Percentiles rank a stretch among this genome's conserved stretches.
These are phyloP conservation scores for Metroxylon sagu DNA, from an alignment of 176 grass and related monocot genomes.

Conservation along the genomic window DNA sequence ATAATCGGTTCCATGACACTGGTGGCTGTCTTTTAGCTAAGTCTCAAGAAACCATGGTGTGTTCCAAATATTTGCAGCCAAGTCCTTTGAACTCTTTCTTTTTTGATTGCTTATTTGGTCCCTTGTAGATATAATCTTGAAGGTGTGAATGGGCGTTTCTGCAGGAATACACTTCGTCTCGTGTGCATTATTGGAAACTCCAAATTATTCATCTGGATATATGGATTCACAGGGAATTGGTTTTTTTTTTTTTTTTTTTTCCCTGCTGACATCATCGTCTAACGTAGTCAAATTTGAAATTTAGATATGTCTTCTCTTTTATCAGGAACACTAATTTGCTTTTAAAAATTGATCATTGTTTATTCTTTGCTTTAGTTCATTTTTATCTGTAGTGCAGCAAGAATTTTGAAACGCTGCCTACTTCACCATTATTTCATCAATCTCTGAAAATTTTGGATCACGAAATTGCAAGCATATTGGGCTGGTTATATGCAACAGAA, in stretches of 20 bases:
- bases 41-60: constrained; percentile 72
- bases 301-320: constrained; percentile 44
- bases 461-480: too few species aligned
- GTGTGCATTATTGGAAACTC: constrained; percentile 31
- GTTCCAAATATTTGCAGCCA: constrained; percentile 3
- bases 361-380: too few species aligned
- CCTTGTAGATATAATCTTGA: background rate
- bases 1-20: constrained; percentile 49
- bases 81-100: background rate
- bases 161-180: constrained; percentile 42
- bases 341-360: too few species aligned
- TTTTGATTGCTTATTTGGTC: background rate
- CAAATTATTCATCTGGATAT: constrained; percentile 39
- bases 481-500: too few species aligned
- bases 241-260: background rate
- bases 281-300: constrained; percentile 75
- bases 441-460: too few species aligned
- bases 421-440: too few species aligned
- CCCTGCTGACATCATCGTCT: background rate
- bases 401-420: too few species aligned
- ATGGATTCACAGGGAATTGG: constrained; percentile 53
- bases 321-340: background rate
- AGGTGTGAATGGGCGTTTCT: background rate
- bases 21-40: constrained; percentile 70
- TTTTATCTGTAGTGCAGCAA: too few species aligned